phyloP scores from a whole-genome alignment of 2,329 filamentous ascomycete genomes.

The Fusarium caatingaense region DNA sequence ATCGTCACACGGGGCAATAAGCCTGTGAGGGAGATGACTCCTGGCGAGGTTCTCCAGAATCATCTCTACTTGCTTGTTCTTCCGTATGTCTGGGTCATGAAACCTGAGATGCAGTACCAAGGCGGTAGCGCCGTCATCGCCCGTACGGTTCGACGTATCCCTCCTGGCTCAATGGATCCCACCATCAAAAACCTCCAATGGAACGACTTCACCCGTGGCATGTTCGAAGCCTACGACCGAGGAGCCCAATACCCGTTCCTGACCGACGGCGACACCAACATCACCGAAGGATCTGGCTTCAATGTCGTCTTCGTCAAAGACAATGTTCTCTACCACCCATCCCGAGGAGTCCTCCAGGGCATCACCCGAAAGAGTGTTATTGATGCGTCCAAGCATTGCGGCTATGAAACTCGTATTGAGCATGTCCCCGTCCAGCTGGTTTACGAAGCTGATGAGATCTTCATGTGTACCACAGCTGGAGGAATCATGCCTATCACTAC shows the following conservation, averaged over 20 bases:
- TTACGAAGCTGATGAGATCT: constrained; percentile 60
- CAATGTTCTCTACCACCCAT: constrained; percentile 57
- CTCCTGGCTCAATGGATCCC: constrained; percentile 61
- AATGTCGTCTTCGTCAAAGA: constrained; percentile 61
- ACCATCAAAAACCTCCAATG: constrained; percentile 65
- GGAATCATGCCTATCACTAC: constrained; percentile 64
- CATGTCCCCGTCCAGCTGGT: constrained; percentile 18
- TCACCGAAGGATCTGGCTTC: constrained; percentile 63
- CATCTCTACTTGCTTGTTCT: constrained; percentile 61
- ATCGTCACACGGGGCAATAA: constrained; percentile 62
- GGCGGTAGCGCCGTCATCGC: constrained; percentile 59
- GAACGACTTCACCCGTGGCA: constrained; percentile 59
- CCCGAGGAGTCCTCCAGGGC: constrained; percentile 60
- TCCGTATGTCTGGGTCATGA: constrained; percentile 64
- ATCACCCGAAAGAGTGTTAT: constrained; percentile 62
- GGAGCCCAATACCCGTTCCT: constrained; percentile 61
- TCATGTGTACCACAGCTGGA: constrained; percentile 65
- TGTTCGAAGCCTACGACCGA: constrained; percentile 61
- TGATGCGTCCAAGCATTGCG: constrained; percentile 52
- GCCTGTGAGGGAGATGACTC: constrained; percentile 52
- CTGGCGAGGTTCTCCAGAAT: constrained; percentile 53
- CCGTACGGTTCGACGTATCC: constrained; percentile 57
- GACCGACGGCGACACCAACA: constrained; percentile 60
- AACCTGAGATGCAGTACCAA: constrained; percentile 54
- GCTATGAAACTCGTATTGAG: constrained; percentile 48